phyloP scores from a whole-genome alignment of 208 protist genomes.

The Wallacemonas rigidus region DNA sequence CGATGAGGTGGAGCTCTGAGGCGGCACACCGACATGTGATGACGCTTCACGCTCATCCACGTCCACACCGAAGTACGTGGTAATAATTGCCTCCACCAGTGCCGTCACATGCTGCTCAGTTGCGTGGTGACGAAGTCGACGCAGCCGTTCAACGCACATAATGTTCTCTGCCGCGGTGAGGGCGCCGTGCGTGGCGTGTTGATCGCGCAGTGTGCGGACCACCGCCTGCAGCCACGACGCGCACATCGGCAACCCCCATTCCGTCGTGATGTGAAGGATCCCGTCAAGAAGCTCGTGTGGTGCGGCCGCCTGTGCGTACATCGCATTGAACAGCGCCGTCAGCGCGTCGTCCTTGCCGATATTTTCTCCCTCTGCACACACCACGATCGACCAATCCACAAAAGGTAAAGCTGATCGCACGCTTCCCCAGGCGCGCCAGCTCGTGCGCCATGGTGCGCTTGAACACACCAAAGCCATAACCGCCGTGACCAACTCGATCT shows the following conservation, averaged over 20 bases:
- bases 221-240: constrained; percentile 13
- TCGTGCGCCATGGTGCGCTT: constrained; percentile 33
- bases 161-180: constrained; percentile 28
- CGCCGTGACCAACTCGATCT: constrained; percentile 14
- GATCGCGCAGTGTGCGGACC: constrained; percentile 12
- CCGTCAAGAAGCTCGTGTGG: constrained; percentile 31
- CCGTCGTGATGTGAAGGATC: constrained; percentile 15
- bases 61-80: constrained; percentile 11
- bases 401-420: constrained; percentile 23
- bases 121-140: constrained; percentile 17
- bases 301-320: constrained; percentile 28
- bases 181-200: too few relatives aligned
- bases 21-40: too few relatives aligned
- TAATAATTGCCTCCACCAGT: constrained; percentile 19
- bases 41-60: background rate
- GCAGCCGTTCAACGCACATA: constrained; percentile 20
- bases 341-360: background rate
- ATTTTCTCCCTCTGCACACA: too few relatives aligned
- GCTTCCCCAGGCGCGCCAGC: constrained; percentile 28
- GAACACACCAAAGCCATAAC: constrained; percentile 25
- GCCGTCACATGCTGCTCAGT: constrained; percentile 36
- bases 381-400: constrained; percentile 11
- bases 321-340: constrained; percentile 21
- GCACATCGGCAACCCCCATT: constrained; percentile 17
- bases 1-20: too few relatives aligned